Conservation (phyloP, 2,329 filamentous ascomycete genomes). For the Ascochyta clinopodiicola region DNA sequence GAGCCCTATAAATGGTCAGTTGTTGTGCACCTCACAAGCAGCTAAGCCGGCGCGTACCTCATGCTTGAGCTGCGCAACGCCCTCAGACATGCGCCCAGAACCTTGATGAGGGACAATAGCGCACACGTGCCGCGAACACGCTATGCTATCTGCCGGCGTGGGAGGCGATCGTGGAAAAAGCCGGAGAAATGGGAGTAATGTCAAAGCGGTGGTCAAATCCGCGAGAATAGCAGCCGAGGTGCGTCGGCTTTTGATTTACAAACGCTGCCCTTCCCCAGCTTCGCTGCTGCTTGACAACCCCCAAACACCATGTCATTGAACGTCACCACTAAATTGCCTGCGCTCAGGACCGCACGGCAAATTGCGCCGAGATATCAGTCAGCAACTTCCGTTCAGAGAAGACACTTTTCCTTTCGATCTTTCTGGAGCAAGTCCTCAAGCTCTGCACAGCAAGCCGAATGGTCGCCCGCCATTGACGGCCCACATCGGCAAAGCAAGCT, state of each 20-base stretch:
- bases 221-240: background rate
- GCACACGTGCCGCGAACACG: conserved; percentile 26
- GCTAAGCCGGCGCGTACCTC: conserved; percentile 57
- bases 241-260: conserved; percentile 28
- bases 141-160: conserved; percentile 22
- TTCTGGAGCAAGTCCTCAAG: conserved; percentile 27
- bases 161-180: conserved; percentile 18
- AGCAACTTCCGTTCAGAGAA: conserved; percentile 4
- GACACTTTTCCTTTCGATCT: conserved; percentile 27
- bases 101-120: conserved; percentile 23
- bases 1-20: conserved; percentile 60
- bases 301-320: conserved; percentile 36
- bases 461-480: conserved; percentile 30
- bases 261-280: conserved; percentile 1
- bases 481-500: conserved; percentile 30
- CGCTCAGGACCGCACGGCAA: conserved; percentile 10
- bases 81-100: conserved; percentile 67
- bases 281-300: conserved; percentile 5
- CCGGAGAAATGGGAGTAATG: conserved; percentile 21
- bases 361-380: conserved; percentile 8
- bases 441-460: conserved; percentile 24
- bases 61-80: conserved; percentile 71
- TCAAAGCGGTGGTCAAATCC: background rate
- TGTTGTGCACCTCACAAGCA: conserved; percentile 12
- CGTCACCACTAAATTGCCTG: conserved; percentile 31